Conservation (phyloP, 345 rosid species). For the Eucalyptus regnans region DNA sequence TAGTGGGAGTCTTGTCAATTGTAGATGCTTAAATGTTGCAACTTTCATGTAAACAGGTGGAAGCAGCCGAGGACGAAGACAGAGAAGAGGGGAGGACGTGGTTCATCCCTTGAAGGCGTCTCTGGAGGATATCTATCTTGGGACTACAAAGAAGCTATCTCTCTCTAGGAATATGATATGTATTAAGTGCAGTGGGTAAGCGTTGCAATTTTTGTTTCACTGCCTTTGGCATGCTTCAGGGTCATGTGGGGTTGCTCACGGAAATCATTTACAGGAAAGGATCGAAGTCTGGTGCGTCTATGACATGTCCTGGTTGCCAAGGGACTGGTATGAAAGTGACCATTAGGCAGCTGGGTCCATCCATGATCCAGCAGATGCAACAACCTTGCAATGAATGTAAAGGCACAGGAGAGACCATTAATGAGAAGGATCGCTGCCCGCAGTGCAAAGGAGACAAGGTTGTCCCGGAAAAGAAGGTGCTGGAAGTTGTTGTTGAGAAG, state of each 20-base stretch:
- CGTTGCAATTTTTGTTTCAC: background rate
- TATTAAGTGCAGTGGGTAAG: constrained; percentile 79
- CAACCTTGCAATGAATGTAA: constrained; percentile 84
- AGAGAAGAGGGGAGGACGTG: constrained; percentile 88
- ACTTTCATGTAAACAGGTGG: constrained; percentile 19
- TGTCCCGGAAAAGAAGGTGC: constrained; percentile 68
- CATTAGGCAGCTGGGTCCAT: constrained; percentile 77
- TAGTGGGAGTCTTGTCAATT: background rate
- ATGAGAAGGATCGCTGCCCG: constrained; percentile 64
- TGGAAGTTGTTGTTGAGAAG: constrained; percentile 81
- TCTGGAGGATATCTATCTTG: constrained; percentile 68
- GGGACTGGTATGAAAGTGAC: constrained; percentile 93
- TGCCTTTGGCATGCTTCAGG: background rate
- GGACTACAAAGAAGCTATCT: constrained; percentile 76
- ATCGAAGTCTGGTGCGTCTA: constrained; percentile 80
- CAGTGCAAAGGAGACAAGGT: constrained; percentile 88
- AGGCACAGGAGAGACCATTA: constrained; percentile 81
- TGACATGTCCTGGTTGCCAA: constrained; percentile 64
- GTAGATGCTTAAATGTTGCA: background rate
- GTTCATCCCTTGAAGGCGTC: constrained; percentile 76
- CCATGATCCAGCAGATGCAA: constrained; percentile 96
- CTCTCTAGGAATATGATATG: constrained; percentile 74
- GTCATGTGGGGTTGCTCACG: background rate
- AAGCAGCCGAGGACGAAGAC: constrained; percentile 66
- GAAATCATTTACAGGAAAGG: constrained; percentile 46